Evolutionary conservation across 805 yeast genomes (phyloP).

Genomic region (Spathaspora hagerdaliae): DNA sequence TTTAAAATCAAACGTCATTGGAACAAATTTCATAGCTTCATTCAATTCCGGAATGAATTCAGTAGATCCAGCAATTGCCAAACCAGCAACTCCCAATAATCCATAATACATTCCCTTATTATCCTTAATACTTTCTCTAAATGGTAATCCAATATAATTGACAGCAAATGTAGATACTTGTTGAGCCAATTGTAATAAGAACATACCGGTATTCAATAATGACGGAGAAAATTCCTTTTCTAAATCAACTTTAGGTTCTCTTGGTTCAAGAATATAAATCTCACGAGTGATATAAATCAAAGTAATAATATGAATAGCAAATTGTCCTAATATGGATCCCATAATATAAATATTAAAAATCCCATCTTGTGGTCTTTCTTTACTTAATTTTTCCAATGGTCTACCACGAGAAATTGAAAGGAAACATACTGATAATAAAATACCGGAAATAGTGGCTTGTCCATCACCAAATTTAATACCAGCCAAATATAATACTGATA

Average conservation of each 20-base stretch:
- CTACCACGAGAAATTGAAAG: conserved; percentile 91
- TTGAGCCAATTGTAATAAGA: conserved; percentile 89
- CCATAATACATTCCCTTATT: conserved; percentile 98
- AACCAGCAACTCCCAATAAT: conserved; percentile 79
- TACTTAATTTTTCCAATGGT: conserved; percentile 82
- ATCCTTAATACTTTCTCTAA: conserved; percentile 83
- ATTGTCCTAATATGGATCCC: conserved; percentile 97
- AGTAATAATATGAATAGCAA: conserved; percentile 84
- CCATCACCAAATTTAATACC: conserved; percentile 98
- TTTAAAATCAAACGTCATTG: conserved; percentile 74
- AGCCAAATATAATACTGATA: conserved; percentile 89
- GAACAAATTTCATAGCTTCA: conserved; percentile 87
- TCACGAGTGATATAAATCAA: conserved; percentile 79
- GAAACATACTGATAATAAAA: conserved; percentile 89
- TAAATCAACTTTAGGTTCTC: conserved; percentile 83
- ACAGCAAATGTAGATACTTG: conserved; percentile 97
- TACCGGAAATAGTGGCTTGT: conserved; percentile 95
- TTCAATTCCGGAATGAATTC: conserved; percentile 94
- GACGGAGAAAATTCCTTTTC: conserved; percentile 89
- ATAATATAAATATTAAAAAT: conserved; percentile 92
- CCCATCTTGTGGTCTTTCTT: conserved; percentile 96
- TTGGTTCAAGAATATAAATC: conserved; percentile 86
- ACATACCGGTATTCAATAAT: conserved; percentile 91
- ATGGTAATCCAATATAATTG: conserved; percentile 95
- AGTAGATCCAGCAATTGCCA: conserved; percentile 88